Evolutionary conservation across 208 protist genomes (phyloP).

Genomic region (Leishmania tropica): DNA sequence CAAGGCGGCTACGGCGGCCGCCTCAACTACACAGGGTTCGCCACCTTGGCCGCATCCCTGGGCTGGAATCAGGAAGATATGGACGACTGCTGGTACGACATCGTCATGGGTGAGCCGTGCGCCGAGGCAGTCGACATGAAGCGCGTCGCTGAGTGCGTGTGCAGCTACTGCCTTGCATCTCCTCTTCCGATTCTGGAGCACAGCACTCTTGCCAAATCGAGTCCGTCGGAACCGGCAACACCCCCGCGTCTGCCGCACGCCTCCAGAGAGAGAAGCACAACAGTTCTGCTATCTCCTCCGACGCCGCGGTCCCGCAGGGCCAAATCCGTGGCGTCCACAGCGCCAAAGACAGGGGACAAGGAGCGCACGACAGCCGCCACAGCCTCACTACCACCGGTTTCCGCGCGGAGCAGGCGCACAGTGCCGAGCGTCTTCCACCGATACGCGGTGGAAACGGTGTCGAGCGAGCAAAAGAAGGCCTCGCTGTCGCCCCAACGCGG

Average conservation of each 20-base stretch:
- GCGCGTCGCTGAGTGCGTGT: slow-evolving; percentile 51
- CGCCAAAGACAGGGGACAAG: neutral
- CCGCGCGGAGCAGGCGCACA: neutral
- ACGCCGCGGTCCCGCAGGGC: neutral
- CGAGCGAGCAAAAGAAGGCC: slow-evolving; percentile 25
- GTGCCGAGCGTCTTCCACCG: neutral
- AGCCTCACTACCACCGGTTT: neutral
- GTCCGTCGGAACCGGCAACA: neutral
- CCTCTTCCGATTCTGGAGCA: slow-evolving; percentile 18
- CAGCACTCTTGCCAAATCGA: neutral
- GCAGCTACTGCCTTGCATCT: slow-evolving; percentile 42
- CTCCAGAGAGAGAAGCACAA: slow-evolving; percentile 1
- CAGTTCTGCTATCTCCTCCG: slow-evolving; percentile 5
- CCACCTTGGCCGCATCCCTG: slow-evolving; percentile 34
- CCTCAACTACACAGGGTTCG: slow-evolving; percentile 59
- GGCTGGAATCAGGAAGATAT: slow-evolving; percentile 63
- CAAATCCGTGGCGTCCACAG: too few relatives aligned
- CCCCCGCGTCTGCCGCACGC: neutral
- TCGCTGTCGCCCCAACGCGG: neutral
- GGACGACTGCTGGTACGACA: slow-evolving; percentile 87
- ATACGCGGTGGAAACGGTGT: slow-evolving; percentile 31
- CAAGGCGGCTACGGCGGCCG: slow-evolving; percentile 59
- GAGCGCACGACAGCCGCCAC: neutral
- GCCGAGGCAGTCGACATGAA: slow-evolving; percentile 44
- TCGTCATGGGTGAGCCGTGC: slow-evolving; percentile 51